Conservation (phyloP, 2,329 filamentous ascomycete genomes). For the Fusarium sambucinum region DNA sequence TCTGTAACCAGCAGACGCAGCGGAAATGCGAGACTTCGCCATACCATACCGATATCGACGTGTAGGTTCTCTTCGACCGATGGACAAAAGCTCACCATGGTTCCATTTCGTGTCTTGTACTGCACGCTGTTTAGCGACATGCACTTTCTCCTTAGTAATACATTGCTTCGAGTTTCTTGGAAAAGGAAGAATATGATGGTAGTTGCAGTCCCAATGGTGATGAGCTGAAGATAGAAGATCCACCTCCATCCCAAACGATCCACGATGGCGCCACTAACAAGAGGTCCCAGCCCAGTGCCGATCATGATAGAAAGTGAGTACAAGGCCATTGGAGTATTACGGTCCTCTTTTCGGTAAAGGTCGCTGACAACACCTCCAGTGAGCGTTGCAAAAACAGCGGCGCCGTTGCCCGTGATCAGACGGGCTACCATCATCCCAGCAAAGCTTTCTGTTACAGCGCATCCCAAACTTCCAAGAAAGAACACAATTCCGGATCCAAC, state of each 20-base stretch:
- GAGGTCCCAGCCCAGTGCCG: constrained; percentile 72
- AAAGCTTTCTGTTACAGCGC: constrained; percentile 69
- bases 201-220: constrained; percentile 68
- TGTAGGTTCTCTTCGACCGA: constrained; percentile 24
- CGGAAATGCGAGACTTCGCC: constrained; percentile 50
- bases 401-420: constrained; percentile 72
- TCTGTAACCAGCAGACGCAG: constrained; percentile 66
- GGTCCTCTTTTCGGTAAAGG: constrained; percentile 71
- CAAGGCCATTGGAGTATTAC: constrained; percentile 77
- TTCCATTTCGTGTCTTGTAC: background rate
- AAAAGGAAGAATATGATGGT: constrained; percentile 69
- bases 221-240: constrained; percentile 76
- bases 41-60: constrained; percentile 44
- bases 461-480: constrained; percentile 60
- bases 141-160: constrained; percentile 72
- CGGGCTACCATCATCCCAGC: constrained; percentile 72
- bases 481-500: constrained; percentile 52
- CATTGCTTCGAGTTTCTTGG: constrained; percentile 75
- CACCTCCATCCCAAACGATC: constrained; percentile 71
- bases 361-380: constrained; percentile 77
- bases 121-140: constrained; percentile 65
- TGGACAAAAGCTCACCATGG: constrained; percentile 10
- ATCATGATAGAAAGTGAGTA: constrained; percentile 72
- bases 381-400: constrained; percentile 59
- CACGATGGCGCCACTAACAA: constrained; percentile 70